Base-by-base conservation (phyloP, 2,329 filamentous ascomycete species). In the Diaporthe batatas region DNA sequence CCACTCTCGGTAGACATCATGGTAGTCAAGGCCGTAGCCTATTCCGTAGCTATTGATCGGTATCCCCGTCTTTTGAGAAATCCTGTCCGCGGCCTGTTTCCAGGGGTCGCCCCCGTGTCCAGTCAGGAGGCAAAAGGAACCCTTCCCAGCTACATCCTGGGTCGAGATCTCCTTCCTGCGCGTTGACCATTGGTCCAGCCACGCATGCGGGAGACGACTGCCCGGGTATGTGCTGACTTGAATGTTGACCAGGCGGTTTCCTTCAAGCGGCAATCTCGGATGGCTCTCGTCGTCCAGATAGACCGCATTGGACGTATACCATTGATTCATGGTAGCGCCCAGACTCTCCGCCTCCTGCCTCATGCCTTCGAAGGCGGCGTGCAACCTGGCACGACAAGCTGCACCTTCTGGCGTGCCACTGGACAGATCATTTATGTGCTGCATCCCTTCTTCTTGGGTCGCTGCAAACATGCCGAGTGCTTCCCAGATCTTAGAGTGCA, bases 1-100 rank as follows among this genome's bases (percentile, higher is more conserved):
- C 88, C 88, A 90, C 57, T 87, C 85, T 59, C 83, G 83, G 76
- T 89, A 89, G 0, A 86, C 82, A 76, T 90, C 88, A 73, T 88
- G 84, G 76, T 82, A 89, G 72, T 89, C 86, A 73, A 85, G 84
- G 4, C 81, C 79, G 78, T 83, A 87, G 0, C 88, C 88, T 75
- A 90, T 86, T 0, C 81, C 81, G 59, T 85, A 83, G 0, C 80
- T 81, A 8, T 82, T 82, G 42, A 90, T 80, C 6, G 78, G 75
- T 2, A 89, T 75, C 0, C 81, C 82, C 4, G 86, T 75, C 21
- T 79, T 73, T n/a, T 78, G 73, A 0, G 75, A 74, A 3, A 84
- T 81, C 12, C 77, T 76, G 6, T 71, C 64, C 0, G 85, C 86
- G 11, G 86, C 87, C 12, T 72, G 68, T 64, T 83, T 84, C 87